Evolutionary conservation across 495 filamentous ascomycete species (phyloP).

Genomic region (Daldinia bambusicola): DNA sequence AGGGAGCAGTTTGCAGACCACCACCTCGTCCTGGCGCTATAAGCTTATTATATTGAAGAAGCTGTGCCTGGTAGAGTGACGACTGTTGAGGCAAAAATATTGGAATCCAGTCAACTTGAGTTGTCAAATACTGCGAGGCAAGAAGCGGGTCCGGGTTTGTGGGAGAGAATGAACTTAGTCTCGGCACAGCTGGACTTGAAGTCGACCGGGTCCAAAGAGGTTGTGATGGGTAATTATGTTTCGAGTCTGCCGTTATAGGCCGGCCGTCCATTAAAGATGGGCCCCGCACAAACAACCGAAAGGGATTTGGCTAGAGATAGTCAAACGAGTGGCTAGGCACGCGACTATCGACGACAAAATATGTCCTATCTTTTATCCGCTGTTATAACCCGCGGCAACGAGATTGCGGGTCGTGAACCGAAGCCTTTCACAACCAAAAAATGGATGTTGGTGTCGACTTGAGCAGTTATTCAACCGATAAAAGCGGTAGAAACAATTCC

Average conservation of each 20-base stretch:
- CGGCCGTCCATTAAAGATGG: constrained; percentile 63
- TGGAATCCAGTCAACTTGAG: constrained; percentile 58
- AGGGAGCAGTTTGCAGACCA: constrained; percentile 58
- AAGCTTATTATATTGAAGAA: constrained; percentile 65
- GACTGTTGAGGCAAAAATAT: constrained; percentile 62
- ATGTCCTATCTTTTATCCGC: constrained; percentile 8
- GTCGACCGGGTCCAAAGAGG: constrained; percentile 53
- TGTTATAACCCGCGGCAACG: neutral
- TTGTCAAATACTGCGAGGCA: constrained; percentile 46
- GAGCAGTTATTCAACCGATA: constrained; percentile 11
- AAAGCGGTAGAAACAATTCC: constrained; percentile 19
- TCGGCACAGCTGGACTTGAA: constrained; percentile 45
- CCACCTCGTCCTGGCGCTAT: constrained; percentile 61
- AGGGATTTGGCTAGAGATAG: constrained; percentile 33
- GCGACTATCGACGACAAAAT: constrained; percentile 19
- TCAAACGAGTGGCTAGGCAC: constrained; percentile 41
- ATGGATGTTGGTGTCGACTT: constrained; percentile 19
- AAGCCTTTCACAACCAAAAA: constrained; percentile 12
- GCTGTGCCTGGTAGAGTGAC: constrained; percentile 62
- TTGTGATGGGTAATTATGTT: constrained; percentile 60
- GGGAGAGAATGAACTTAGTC: constrained; percentile 42
- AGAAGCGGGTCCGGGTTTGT: constrained; percentile 32
- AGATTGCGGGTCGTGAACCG: constrained; percentile 15
- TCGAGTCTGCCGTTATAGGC: constrained; percentile 61
- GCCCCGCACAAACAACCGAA: constrained; percentile 47